Conservation (phyloP, 192 early-diverging fungal genomes). For the Coemansia asiatica region DNA sequence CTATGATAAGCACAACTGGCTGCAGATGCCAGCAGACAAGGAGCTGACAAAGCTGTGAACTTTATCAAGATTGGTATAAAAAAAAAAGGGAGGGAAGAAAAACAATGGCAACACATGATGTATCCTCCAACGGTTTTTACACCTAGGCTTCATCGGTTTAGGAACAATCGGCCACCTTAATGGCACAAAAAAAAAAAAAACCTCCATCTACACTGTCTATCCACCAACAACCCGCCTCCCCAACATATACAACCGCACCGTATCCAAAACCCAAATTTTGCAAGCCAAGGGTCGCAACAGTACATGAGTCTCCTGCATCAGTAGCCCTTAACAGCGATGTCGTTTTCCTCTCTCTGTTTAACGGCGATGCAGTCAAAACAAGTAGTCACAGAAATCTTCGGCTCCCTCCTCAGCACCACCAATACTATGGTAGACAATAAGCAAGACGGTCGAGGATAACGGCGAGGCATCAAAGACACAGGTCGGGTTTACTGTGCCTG, state of each 20-base stretch:
- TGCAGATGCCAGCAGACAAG: slow-evolving; percentile 37
- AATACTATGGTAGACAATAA: slow-evolving; percentile 54
- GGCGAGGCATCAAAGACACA: slow-evolving; percentile 40
- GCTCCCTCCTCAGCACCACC: slow-evolving; percentile 5
- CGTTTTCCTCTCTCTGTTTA: slow-evolving; percentile 63
- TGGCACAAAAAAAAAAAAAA: too few species aligned
- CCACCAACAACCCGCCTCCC: slow-evolving; percentile 34
- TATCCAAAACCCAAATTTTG: slow-evolving; percentile 46
- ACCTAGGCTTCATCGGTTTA: slow-evolving; percentile 63
- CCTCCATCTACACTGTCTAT: slow-evolving; percentile 57
- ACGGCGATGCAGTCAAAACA: slow-evolving; percentile 60
- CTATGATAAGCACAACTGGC: slow-evolving; percentile 84
- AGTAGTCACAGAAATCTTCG: slow-evolving; percentile 49
- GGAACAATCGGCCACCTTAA: slow-evolving; percentile 67
- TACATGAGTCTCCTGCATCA: slow-evolving; percentile 34
- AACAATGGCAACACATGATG: not conserved
- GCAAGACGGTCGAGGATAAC: slow-evolving; percentile 23
- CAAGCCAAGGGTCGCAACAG: slow-evolving; percentile 42
- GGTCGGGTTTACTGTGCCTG: slow-evolving; percentile 35
- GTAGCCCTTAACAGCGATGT: slow-evolving; percentile 54
- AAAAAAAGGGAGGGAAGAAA: not conserved
- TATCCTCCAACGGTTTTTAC: not conserved
- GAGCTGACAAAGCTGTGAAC: slow-evolving; percentile 32
- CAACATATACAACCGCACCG: slow-evolving; percentile 67
- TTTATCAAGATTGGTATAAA: not conserved